A percentile compares a stretch with the other conserved stretches of the same genome.
Evolutionary conservation across 805 yeast genomes (phyloP).

Genomic region (Maudiozyma pseudohumilis): DNA sequence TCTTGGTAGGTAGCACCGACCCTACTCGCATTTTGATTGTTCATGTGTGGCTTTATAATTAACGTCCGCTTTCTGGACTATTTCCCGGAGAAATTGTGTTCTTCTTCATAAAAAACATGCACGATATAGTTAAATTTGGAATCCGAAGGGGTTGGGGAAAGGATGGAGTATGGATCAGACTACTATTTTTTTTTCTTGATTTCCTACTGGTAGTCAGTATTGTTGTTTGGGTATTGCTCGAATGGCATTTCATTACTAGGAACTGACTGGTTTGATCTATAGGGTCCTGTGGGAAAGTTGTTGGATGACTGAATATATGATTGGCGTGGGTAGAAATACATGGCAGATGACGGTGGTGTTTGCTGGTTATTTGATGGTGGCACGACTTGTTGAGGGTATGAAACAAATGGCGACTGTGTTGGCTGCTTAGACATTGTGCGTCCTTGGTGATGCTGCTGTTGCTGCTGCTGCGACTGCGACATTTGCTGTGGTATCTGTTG

Average conservation of each 20-base stretch:
- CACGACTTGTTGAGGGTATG: slow-evolving; percentile 8
- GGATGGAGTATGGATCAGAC: too few species aligned
- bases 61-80: too few species aligned
- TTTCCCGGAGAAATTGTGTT: too few species aligned
- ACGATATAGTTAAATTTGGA: too few species aligned
- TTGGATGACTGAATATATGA: slow-evolving; percentile 1
- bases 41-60: too few species aligned
- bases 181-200: too few species aligned
- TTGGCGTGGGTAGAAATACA: slow-evolving; percentile 4
- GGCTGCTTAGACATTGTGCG: not conserved
- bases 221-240: not conserved
- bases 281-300: not conserved
- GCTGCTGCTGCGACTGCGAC: slow-evolving; percentile 84
- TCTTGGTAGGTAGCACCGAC: too few species aligned
- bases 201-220: too few species aligned
- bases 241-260: not conserved
- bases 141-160: too few species aligned
- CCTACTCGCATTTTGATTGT: too few species aligned
- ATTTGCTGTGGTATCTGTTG: slow-evolving; percentile 33
- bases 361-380: slow-evolving; percentile 5
- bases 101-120: too few species aligned
- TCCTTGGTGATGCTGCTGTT: slow-evolving; percentile 1
- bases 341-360: not conserved
- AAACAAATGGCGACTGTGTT: slow-evolving; percentile 2
- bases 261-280: not conserved